Evolutionary conservation across 1,284 basidiomycete species (phyloP).

Genomic region (Cryptococcus neoformans): DNA sequence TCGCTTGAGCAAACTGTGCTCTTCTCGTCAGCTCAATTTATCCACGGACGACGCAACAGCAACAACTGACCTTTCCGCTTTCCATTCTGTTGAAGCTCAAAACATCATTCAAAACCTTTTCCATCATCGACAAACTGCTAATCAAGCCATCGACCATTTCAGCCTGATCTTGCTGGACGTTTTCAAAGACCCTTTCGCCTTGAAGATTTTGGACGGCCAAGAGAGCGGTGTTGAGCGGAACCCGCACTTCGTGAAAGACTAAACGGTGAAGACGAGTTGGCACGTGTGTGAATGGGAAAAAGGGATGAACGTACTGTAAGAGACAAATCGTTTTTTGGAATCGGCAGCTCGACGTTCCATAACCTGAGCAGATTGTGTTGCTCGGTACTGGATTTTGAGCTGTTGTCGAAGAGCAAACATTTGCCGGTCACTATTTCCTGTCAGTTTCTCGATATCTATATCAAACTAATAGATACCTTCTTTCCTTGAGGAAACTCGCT

Average conservation of each 20-base stretch:
- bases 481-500: conserved; percentile 46
- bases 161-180: conserved; percentile 32
- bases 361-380: conserved; percentile 78
- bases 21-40: not conserved
- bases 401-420: conserved; percentile 63
- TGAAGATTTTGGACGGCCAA: conserved; percentile 88
- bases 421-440: no score
- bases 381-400: conserved; percentile 65
- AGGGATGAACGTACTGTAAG: conserved; percentile 55
- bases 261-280: not conserved
- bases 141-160: conserved; percentile 56
- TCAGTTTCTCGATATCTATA: conserved; percentile 13
- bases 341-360: conserved; percentile 76
- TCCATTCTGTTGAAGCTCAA: conserved; percentile 56
- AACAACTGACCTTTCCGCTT: conserved; percentile 38
- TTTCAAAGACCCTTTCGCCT: conserved; percentile 54
- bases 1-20: conserved; percentile 26
- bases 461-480: conserved; percentile 46
- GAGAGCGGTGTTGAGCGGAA: conserved; percentile 84
- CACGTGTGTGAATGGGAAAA: conserved; percentile 2
- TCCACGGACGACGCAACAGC: not conserved
- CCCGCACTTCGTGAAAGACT: conserved; percentile 64
- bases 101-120: conserved; percentile 73
- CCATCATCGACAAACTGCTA: conserved; percentile 76
- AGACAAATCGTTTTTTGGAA: conserved; percentile 72